A percentile compares a stretch with the other conserved stretches of the same genome.
Conservation (phyloP, 2,329 filamentous ascomycete species). For the Colletotrichum sp. region DNA sequence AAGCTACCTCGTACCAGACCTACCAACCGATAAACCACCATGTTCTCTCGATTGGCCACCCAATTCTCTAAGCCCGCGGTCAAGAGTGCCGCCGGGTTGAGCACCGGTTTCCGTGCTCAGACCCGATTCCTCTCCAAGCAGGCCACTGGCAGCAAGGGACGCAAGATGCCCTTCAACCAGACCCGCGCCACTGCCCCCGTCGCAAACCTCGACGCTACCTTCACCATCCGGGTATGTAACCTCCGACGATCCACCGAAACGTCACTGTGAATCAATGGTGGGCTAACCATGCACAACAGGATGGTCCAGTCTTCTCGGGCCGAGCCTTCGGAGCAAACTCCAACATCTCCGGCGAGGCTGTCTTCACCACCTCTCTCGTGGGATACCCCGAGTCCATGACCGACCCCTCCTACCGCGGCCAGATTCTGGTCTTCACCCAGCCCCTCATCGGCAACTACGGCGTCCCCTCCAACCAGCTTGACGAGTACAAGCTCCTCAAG, state of each 20-base stretch:
- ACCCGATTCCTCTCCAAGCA: constrained; percentile 42
- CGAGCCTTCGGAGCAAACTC: constrained; percentile 95
- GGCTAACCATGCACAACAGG: constrained; percentile 51
- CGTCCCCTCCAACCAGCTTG: constrained; percentile 84
- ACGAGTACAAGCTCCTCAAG: constrained; percentile 89
- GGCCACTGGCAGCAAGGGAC: constrained; percentile 69
- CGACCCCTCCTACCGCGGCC: constrained; percentile 86
- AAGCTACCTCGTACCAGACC: background rate
- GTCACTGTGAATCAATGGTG: background rate
- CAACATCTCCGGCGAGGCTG: constrained; percentile 97
- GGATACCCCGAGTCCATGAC: constrained; percentile 97
- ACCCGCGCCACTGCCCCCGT: constrained; percentile 68
- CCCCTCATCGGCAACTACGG: constrained; percentile 99
- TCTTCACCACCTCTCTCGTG: constrained; percentile 97
- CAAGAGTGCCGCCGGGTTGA: constrained; percentile 44
- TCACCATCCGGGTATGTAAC: constrained; percentile 82
- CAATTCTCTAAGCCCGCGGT: constrained; percentile 59
- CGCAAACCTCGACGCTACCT: constrained; percentile 81
- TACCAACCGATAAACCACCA: constrained; percentile 38
- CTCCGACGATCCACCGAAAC: background rate
- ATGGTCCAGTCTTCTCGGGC: constrained; percentile 94
- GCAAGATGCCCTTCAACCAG: constrained; percentile 66
- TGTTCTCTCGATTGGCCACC: constrained; percentile 65
- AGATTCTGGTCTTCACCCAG: constrained; percentile 98
- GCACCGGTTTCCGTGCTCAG: constrained; percentile 31